These are phyloP conservation scores for Leishmania tropica DNA, from an alignment of 208 protist species.

Conservation along the genomic window DNA sequence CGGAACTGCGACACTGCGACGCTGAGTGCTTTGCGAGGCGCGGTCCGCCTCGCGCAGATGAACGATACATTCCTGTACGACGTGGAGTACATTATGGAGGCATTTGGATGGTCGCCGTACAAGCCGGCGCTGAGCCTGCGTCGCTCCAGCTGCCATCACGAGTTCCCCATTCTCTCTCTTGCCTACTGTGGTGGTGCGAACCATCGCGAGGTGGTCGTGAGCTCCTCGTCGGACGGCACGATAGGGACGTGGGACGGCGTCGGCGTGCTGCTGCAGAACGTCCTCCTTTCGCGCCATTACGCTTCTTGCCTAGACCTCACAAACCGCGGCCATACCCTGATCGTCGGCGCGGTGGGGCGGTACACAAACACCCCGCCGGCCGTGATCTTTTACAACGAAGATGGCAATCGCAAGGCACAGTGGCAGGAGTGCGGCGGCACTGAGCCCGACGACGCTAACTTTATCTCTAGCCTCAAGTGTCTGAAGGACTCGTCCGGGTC, in stretches of 20 bases:
- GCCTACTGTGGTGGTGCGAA: slow-evolving; percentile 61
- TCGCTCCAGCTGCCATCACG: slow-evolving; percentile 59
- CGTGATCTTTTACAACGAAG: slow-evolving; percentile 77
- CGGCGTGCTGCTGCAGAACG: slow-evolving; percentile 71
- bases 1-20: slow-evolving; percentile 55
- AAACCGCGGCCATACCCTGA: slow-evolving; percentile 67
- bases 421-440: slow-evolving; percentile 79
- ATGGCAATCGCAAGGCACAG: slow-evolving; percentile 54
- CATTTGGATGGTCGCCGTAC: slow-evolving; percentile 79
- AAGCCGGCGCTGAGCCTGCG: slow-evolving; percentile 57
- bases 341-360: slow-evolving; percentile 75
- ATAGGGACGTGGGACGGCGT: slow-evolving; percentile 84
- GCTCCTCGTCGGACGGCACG: slow-evolving; percentile 80
- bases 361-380: slow-evolving; percentile 55
- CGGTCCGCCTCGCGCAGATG: slow-evolving; percentile 64
- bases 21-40: slow-evolving; percentile 50
- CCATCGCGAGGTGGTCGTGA: slow-evolving; percentile 76
- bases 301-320: slow-evolving; percentile 84
- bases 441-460: slow-evolving; percentile 68
- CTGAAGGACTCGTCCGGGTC: slow-evolving; percentile 40
- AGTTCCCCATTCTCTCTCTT: slow-evolving; percentile 70
- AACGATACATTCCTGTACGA: slow-evolving; percentile 88
- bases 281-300: slow-evolving; percentile 82
- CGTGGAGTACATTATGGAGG: slow-evolving; percentile 88
- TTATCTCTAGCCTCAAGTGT: slow-evolving; percentile 78